Conservation (phyloP, 2,329 filamentous ascomycete genomes). For the Hyphodiscus sp. region DNA sequence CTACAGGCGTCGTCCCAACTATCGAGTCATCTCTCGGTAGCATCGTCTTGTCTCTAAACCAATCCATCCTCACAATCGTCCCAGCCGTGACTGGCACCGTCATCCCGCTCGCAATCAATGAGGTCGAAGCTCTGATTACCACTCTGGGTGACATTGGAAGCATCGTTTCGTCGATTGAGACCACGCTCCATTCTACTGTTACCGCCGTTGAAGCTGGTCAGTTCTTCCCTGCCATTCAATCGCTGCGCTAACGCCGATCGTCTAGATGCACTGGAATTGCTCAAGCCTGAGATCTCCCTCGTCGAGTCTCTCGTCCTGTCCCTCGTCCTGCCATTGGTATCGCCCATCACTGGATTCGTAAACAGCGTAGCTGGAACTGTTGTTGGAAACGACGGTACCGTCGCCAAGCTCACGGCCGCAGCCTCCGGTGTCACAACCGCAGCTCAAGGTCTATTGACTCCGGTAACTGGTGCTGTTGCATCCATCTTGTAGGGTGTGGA, state of each 20-base stretch:
- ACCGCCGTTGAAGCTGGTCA: slow-evolving; percentile 1
- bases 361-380: neutral
- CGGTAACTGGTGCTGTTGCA: neutral
- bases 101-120: neutral
- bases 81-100: neutral
- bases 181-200: neutral
- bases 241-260: neutral
- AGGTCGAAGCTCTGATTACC: slow-evolving; percentile 2
- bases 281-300: slow-evolving; percentile 4
- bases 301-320: slow-evolving; percentile 7
- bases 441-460: neutral
- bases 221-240: neutral
- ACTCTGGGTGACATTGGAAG: slow-evolving; percentile 38
- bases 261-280: slow-evolving; percentile 2
- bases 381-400: slow-evolving; percentile 1
- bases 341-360: slow-evolving; percentile 5
- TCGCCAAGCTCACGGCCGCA: neutral
- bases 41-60: slow-evolving; percentile 2
- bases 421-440: slow-evolving; percentile 1
- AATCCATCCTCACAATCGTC: neutral
- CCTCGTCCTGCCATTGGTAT: slow-evolving; percentile 6
- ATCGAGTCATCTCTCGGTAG: slow-evolving; percentile 1
- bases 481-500: neutral
- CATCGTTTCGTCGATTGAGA: slow-evolving; percentile 47
- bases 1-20: slow-evolving; percentile 2